Conservation (phyloP, 176 grass and related monocot species). For the Chloris gayana region DNA sequence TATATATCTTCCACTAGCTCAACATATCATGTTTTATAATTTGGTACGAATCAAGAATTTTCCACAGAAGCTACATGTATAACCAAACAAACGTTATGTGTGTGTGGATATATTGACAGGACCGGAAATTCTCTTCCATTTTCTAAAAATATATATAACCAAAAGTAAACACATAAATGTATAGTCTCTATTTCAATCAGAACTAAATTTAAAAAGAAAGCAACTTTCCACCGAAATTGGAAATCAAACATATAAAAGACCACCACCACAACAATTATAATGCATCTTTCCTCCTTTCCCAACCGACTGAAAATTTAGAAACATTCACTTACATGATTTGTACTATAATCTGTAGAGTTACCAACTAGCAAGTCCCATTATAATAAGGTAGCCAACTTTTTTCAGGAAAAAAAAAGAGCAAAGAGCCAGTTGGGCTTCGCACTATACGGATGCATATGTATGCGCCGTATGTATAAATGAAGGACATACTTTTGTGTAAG, state of each 20-base stretch:
- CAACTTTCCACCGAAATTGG: background rate
- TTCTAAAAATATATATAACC: too few relatives aligned
- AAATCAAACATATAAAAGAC: background rate
- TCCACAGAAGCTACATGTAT: background rate
- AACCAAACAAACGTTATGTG: too few relatives aligned
- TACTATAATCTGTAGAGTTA: too few relatives aligned
- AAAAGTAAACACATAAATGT: background rate
- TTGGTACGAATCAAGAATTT: background rate
- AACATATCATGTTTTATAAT: background rate
- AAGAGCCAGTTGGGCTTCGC: background rate
- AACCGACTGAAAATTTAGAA: too few relatives aligned
- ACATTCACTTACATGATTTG: too few relatives aligned
- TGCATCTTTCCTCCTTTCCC: too few relatives aligned
- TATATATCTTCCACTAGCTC: background rate
- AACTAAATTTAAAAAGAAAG: background rate
- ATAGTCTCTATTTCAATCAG: background rate
- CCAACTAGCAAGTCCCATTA: too few relatives aligned
- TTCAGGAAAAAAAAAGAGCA: background rate
- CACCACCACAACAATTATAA: too few relatives aligned
- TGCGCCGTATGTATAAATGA: background rate
- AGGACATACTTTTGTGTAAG: background rate
- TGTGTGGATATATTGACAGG: too few relatives aligned
- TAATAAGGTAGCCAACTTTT: too few relatives aligned
- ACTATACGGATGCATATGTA: too few relatives aligned
- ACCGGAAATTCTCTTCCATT: too few relatives aligned